Conservation (phyloP, 768 basidiomycete species). For the Amanita jacksonii region DNA sequence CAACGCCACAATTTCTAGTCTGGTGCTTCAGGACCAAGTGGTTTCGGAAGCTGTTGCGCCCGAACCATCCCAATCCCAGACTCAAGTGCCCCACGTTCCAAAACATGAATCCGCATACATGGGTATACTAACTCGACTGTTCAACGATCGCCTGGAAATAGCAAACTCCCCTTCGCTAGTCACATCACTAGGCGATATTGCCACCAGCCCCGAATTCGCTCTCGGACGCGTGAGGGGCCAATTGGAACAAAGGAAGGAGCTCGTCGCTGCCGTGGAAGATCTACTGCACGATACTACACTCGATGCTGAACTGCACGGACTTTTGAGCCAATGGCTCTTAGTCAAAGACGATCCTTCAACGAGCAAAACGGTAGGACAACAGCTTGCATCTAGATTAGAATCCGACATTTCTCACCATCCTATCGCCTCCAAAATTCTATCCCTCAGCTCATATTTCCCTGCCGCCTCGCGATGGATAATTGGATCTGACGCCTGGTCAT, state of each 20-base stretch:
- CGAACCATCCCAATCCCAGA: constrained; percentile 16
- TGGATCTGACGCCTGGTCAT: constrained; percentile 96
- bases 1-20: constrained; percentile 21
- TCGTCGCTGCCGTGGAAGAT: constrained; percentile 54
- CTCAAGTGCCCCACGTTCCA: constrained; percentile 55
- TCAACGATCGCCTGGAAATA: constrained; percentile 71
- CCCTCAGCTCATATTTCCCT: constrained; percentile 52
- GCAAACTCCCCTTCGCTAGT: constrained; percentile 77
- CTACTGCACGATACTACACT: constrained; percentile 46
- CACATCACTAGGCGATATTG: constrained; percentile 55
- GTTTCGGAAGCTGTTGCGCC: too few relatives aligned
- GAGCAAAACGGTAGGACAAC: constrained; percentile 47
- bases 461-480: constrained; percentile 89
- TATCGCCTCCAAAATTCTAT: constrained; percentile 46
- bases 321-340: constrained; percentile 74
- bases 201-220: constrained; percentile 92
- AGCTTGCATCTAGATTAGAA: constrained; percentile 44
- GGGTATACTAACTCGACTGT: constrained; percentile 75
- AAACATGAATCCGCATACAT: constrained; percentile 89
- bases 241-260: constrained; percentile 61
- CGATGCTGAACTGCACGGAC: constrained; percentile 49
- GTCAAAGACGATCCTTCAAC: constrained; percentile 61
- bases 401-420: constrained; percentile 28
- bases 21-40: too few relatives aligned
- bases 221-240: constrained; percentile 85